These are phyloP conservation scores for Candida multigemmis DNA, from an alignment of 805 yeast genomes.

Conservation along the genomic window DNA sequence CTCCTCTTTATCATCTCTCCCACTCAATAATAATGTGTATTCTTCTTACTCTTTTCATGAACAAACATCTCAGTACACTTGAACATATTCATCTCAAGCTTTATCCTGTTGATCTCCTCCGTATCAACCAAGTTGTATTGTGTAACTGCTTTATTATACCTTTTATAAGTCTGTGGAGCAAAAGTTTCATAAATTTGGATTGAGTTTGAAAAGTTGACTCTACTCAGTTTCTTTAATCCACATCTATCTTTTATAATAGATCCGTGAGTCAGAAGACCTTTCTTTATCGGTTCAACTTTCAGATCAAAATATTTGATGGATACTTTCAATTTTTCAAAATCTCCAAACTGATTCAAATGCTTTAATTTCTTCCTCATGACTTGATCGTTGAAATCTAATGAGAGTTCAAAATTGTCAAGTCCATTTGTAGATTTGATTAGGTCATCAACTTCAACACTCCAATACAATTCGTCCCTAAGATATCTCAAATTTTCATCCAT, in stretches of 20 bases:
- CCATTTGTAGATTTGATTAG: constrained; percentile 4
- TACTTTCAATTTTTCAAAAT: constrained; percentile 20
- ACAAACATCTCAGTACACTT: constrained; percentile 62
- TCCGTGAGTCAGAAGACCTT: background rate
- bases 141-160: constrained; percentile 44
- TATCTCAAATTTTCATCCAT: constrained; percentile 22
- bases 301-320: constrained; percentile 11
- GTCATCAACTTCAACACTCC: constrained; percentile 9
- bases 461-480: constrained; percentile 16
- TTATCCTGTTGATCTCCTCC: constrained; percentile 42
- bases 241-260: constrained; percentile 1
- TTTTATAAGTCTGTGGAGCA: constrained; percentile 42
- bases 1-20: no score
- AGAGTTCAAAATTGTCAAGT: no score
- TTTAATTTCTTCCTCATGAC: no score
- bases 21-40: no score
- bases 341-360: constrained; percentile 27
- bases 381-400: no score
- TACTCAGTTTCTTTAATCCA: constrained; percentile 2
- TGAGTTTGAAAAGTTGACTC: constrained; percentile 37
- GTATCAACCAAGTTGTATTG: constrained; percentile 45
- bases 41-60: constrained; percentile 48
- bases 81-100: constrained; percentile 55
- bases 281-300: no score
- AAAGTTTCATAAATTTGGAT: constrained; percentile 44